phyloP scores from a whole-genome alignment of 345 rosid genomes.

The Bruguiera sexangula region DNA sequence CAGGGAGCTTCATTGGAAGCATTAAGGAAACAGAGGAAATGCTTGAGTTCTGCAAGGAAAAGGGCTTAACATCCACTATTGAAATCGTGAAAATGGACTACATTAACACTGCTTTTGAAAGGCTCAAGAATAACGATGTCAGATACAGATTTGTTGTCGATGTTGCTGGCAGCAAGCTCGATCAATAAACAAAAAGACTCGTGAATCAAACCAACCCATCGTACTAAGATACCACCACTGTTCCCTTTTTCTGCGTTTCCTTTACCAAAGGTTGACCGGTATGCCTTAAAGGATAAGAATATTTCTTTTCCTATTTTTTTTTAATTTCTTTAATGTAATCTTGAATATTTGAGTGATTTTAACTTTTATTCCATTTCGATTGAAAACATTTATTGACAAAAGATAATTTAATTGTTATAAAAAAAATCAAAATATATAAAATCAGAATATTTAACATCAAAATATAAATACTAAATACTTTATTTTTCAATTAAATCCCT shows the following conservation, averaged over 20 bases:
- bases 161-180: constrained; percentile 80
- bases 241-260: too few species aligned
- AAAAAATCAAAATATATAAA: too few species aligned
- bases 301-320: not conserved
- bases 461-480: too few species aligned
- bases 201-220: not conserved
- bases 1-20: constrained; percentile 85
- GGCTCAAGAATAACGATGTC: constrained; percentile 93
- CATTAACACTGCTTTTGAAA: constrained; percentile 69
- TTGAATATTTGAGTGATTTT: too few species aligned
- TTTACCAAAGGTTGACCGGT: not conserved
- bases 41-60: constrained; percentile 72
- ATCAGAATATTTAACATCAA: too few species aligned
- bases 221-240: not conserved
- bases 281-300: not conserved
- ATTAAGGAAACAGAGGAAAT: constrained; percentile 78
- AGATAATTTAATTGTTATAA: too few species aligned
- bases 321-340: too few species aligned
- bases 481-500: too few species aligned
- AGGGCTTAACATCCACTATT: constrained; percentile 58
- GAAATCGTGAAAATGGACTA: constrained; percentile 88
- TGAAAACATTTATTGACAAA: too few species aligned
- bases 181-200: constrained; percentile 15
- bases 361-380: too few species aligned
- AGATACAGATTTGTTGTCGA: constrained; percentile 87